Conservation (phyloP, 73 alveolate genomes). For the Effrenium voratum region DNA sequence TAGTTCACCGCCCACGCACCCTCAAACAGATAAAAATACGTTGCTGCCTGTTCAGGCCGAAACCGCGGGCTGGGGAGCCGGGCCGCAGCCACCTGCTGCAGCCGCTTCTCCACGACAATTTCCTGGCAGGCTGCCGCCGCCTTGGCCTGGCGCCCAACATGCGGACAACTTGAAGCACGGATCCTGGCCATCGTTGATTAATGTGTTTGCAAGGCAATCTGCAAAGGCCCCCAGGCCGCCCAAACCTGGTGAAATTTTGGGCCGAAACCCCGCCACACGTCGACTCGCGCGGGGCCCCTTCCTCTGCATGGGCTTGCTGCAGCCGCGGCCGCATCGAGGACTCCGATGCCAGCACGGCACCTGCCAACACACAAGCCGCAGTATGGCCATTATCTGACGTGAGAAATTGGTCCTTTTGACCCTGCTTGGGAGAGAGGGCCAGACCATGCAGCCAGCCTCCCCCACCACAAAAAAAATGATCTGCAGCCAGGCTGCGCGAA, state of each 20-base stretch:
- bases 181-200: neutral
- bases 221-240: neutral
- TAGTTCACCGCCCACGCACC: too few relatives aligned
- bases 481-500: conserved; percentile 3
- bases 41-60: too few relatives aligned
- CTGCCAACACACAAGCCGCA: too few relatives aligned
- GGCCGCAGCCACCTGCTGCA: conserved; percentile 39
- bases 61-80: too few relatives aligned
- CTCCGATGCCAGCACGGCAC: conserved; percentile 76
- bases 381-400: too few relatives aligned
- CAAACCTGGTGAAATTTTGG: neutral
- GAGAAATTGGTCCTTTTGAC: too few relatives aligned
- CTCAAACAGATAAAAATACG: too few relatives aligned
- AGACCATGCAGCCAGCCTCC: too few relatives aligned
- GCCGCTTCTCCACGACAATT: conserved; percentile 65
- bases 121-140: conserved; percentile 71
- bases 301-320: conserved; percentile 54
- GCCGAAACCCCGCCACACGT: neutral
- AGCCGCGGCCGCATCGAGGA: conserved; percentile 53
- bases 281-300: neutral
- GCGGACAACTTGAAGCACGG: neutral
- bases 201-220: too few relatives aligned
- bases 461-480: too few relatives aligned
- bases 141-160: conserved; percentile 1
- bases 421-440: too few relatives aligned